Conservation (phyloP, 768 basidiomycete genomes). For the Tulasnella sp. region DNA sequence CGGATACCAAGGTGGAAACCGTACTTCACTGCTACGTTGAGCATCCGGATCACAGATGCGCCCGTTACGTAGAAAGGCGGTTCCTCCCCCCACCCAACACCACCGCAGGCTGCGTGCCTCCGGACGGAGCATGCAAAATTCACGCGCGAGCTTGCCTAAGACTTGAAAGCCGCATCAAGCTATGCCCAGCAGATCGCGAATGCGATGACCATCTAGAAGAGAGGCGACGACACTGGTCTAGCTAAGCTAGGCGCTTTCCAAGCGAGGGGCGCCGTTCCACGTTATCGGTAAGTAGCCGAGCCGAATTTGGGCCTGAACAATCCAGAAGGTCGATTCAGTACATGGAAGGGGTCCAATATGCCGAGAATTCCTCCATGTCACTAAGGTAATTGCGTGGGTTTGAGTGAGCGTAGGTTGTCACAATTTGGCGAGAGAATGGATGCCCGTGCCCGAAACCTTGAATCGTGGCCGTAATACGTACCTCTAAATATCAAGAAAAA, state of each 20-base stretch:
- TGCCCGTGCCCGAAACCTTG: background rate
- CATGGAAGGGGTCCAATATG: background rate
- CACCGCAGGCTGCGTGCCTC: background rate
- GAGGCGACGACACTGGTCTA: background rate
- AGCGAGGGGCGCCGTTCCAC: background rate
- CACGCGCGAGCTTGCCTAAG: background rate
- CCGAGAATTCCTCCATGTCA: background rate
- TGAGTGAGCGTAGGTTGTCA: background rate
- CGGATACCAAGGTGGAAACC: no score
- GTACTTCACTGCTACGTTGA: background rate
- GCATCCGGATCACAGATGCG: background rate
- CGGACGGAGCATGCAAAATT: background rate
- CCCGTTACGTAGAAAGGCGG: background rate
- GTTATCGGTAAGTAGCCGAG: background rate
- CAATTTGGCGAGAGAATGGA: background rate
- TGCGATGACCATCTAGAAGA: background rate
- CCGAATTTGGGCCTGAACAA: background rate
- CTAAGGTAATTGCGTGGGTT: background rate
- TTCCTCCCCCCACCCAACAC: background rate
- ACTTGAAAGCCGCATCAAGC: background rate
- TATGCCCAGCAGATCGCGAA: background rate
- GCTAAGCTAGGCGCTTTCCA: background rate
- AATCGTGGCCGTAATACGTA: background rate
- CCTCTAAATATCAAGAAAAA: background rate
- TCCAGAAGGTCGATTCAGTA: background rate